phyloP scores from a whole-genome alignment of 2,329 filamentous ascomycete genomes.

The Blastomyces emzantsi region DNA sequence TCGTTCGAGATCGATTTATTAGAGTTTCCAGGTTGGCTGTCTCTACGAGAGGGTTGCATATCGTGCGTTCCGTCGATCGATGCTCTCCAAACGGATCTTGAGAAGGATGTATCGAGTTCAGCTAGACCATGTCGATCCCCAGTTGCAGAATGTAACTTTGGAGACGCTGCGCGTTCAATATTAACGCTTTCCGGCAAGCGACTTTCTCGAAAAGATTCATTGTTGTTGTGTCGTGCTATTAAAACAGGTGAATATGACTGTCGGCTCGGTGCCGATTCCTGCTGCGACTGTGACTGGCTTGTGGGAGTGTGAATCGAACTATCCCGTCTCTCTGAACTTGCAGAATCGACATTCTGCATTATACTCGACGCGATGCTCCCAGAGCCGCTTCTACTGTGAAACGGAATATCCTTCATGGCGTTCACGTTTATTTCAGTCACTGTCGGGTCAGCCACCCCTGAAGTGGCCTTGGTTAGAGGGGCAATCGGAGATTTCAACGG shows the following conservation, averaged over 20 bases:
- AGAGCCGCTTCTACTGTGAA: constrained; percentile 26
- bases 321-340: constrained; percentile 26
- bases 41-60: constrained; percentile 25
- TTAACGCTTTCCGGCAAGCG: constrained; percentile 19
- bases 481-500: constrained; percentile 31
- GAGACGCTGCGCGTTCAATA: constrained; percentile 14
- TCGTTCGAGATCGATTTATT: constrained; percentile 25
- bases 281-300: constrained; percentile 26
- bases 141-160: constrained; percentile 11
- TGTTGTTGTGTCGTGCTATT: constrained; percentile 23
- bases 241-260: constrained; percentile 29
- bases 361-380: constrained; percentile 25
- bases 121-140: constrained; percentile 23
- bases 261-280: constrained; percentile 22
- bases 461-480: constrained; percentile 29
- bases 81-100: constrained; percentile 18
- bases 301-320: constrained; percentile 22
- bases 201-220: constrained; percentile 23
- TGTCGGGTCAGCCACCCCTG: constrained; percentile 36
- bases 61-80: constrained; percentile 23
- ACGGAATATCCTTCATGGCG: constrained; percentile 25
- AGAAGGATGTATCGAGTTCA: constrained; percentile 23
- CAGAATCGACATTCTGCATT: constrained; percentile 24
- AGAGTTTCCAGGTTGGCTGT: constrained; percentile 25
- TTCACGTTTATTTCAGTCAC: constrained; percentile 40